A percentile compares a stretch with the other conserved stretches of the same genome.
phyloP scores from a whole-genome alignment of 331 rosid species.

The Pyrus hybrid region DNA sequence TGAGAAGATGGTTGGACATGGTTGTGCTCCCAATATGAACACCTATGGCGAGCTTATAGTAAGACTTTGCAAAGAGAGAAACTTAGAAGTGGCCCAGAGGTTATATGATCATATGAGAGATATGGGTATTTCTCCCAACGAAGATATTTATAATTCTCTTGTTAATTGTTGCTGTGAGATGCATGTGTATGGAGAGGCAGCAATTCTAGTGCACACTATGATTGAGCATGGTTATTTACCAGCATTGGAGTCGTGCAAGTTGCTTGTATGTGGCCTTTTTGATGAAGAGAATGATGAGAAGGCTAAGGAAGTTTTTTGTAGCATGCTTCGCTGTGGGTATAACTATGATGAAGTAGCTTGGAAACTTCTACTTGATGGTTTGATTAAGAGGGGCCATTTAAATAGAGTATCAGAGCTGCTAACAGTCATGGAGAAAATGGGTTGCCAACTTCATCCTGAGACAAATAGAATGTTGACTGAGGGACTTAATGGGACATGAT shows the following conservation, averaged over 20 bases:
- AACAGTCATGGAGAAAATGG: not conserved
- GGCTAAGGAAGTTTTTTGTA: not conserved
- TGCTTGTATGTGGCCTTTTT: not conserved
- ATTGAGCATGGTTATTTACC: not conserved
- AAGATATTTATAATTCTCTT: not conserved
- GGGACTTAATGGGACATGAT: not conserved
- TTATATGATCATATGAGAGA: not conserved
- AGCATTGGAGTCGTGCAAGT: not conserved
- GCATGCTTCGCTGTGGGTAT: not conserved
- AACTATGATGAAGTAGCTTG: not conserved
- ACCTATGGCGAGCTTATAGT: not conserved
- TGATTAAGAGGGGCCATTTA: not conserved
- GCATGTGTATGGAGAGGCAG: not conserved
- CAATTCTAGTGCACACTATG: not conserved
- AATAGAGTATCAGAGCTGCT: not conserved
- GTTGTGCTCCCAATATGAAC: not conserved
- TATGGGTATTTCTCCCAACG: not conserved
- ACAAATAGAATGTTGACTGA: not conserved
- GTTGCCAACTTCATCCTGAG: not conserved
- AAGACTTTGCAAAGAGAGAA: not conserved
- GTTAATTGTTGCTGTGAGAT: not conserved
- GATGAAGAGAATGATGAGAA: not conserved
- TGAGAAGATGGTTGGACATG: not conserved
- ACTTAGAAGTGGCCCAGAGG: not conserved
- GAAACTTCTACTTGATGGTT: not conserved